Evolutionary conservation across 139 green algal species (phyloP).

Genomic region (Chlorella sorokiniana): DNA sequence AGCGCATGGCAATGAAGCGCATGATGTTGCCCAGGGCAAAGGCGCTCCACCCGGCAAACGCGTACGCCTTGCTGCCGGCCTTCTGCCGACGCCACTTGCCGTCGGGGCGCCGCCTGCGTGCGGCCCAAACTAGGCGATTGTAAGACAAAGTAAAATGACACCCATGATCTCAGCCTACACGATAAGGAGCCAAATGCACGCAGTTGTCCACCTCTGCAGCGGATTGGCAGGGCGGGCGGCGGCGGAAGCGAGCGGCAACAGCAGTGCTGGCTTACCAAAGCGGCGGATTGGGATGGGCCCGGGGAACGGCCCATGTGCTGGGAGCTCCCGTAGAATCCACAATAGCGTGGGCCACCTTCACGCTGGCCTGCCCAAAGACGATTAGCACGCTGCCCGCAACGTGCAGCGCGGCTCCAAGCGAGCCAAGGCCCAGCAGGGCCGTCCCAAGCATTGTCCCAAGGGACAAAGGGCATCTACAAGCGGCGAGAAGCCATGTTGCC

Average conservation of each 20-base stretch:
- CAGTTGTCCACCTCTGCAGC: too few relatives aligned
- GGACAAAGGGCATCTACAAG: neutral
- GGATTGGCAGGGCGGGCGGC: neutral
- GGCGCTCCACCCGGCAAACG: conserved; percentile 40
- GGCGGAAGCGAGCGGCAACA: neutral
- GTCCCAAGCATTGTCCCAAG: neutral
- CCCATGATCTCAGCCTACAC: neutral
- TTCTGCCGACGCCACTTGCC: conserved; percentile 49
- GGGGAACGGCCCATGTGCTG: conserved; percentile 37
- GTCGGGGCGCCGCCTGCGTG: conserved; percentile 51
- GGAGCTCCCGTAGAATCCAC: conserved; percentile 39
- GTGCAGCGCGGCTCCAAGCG: conserved; percentile 50
- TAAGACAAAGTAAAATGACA: too few relatives aligned
- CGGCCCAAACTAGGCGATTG: neutral
- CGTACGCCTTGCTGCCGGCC: conserved; percentile 46
- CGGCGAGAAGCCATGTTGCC: too few relatives aligned
- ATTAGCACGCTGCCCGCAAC: conserved; percentile 53
- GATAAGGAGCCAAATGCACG: too few relatives aligned
- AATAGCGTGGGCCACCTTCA: conserved; percentile 55
- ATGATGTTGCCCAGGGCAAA: conserved; percentile 57
- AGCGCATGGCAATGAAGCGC: conserved; percentile 60
- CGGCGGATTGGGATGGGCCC: conserved; percentile 9
- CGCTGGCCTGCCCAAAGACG: conserved; percentile 46
- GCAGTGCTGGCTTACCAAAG: conserved; percentile 28
- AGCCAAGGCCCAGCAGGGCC: conserved; percentile 4